Percentiles rank a stretch among this genome's conserved stretches.
These are phyloP conservation scores for Hypoxylon subgilvum DNA, from an alignment of 495 filamentous ascomycete genomes.

Conservation along the genomic window DNA sequence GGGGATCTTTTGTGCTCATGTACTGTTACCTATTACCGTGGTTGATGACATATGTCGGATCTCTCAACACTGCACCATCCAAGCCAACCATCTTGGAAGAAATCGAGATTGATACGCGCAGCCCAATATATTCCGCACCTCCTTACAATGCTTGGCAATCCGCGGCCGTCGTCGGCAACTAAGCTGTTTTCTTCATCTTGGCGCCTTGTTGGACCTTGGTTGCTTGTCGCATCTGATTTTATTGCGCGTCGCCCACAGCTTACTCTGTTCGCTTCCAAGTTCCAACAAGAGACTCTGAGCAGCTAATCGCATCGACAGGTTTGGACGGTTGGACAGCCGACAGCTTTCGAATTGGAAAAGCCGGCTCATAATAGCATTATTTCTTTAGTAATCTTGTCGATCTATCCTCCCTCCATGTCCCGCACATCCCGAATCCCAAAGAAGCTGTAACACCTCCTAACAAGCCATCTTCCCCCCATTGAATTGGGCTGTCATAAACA, in stretches of 20 bases:
- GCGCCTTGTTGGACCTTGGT: slow-evolving; percentile 9
- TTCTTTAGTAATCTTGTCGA: slow-evolving; percentile 38
- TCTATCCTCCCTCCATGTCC: slow-evolving; percentile 18
- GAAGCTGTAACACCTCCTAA: slow-evolving; percentile 3
- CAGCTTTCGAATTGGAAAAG: slow-evolving; percentile 17
- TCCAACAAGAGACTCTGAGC: slow-evolving; percentile 11
- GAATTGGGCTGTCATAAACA: slow-evolving; percentile 8
- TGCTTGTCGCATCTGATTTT: slow-evolving; percentile 19
- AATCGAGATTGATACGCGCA: slow-evolving; percentile 36
- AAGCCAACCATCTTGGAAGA: slow-evolving; percentile 20
- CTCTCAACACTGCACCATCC: slow-evolving; percentile 2
- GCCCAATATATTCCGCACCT: slow-evolving; percentile 37
- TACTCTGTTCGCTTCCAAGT: slow-evolving; percentile 35
- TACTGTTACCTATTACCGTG: neutral
- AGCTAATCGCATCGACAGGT: too few species aligned
- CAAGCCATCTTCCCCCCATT: slow-evolving; percentile 24
- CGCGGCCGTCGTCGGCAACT: slow-evolving; percentile 30
- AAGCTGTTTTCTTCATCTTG: slow-evolving; percentile 13
- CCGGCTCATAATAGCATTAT: slow-evolving; percentile 24
- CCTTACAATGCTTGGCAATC: slow-evolving; percentile 29
- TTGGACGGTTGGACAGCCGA: slow-evolving; percentile 7
- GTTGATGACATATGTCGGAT: neutral
- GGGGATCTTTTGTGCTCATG: neutral
- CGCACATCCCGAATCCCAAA: slow-evolving; percentile 13
- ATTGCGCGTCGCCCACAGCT: slow-evolving; percentile 32